Conservation (phyloP, 164 flowering plant genomes). For the Paratinospora sagittata region DNA sequence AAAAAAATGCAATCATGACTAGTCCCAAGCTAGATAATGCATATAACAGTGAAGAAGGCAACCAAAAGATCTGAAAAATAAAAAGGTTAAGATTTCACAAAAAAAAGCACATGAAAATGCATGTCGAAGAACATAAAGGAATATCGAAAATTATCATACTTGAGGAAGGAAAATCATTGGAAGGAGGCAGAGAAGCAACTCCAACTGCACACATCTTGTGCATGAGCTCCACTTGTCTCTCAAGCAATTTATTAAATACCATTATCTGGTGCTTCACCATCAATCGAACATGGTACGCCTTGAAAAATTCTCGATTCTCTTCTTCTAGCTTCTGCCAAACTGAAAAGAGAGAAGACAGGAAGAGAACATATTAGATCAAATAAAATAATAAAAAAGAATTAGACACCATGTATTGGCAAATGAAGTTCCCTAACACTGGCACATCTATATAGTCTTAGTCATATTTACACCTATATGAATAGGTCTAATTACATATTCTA, state of each 20-base stretch:
- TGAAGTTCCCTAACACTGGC: too few species aligned
- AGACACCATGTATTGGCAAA: too few species aligned
- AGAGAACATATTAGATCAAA: too few species aligned
- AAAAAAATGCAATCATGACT: neutral
- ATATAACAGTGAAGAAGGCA: neutral
- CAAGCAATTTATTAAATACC: neutral
- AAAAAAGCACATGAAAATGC: neutral
- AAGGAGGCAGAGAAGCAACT: neutral
- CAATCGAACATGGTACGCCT: neutral
- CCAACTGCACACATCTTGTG: neutral
- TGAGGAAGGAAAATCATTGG: neutral
- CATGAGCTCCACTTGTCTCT: neutral
- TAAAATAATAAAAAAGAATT: too few species aligned
- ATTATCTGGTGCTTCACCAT: neutral
- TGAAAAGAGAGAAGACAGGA: neutral
- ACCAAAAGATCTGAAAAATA: too few species aligned
- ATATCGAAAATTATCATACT: neutral
- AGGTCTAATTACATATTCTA: too few species aligned
- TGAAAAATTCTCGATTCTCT: neutral
- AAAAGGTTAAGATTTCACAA: neutral
- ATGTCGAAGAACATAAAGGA: neutral
- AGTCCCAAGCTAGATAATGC: neutral
- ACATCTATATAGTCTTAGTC: too few species aligned
- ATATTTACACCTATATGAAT: too few species aligned
- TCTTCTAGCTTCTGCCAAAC: neutral